A percentile compares a stretch with the other conserved stretches of the same genome.
Conservation (phyloP, 192 early-diverging fungal genomes). For the Backusella australiensis region DNA sequence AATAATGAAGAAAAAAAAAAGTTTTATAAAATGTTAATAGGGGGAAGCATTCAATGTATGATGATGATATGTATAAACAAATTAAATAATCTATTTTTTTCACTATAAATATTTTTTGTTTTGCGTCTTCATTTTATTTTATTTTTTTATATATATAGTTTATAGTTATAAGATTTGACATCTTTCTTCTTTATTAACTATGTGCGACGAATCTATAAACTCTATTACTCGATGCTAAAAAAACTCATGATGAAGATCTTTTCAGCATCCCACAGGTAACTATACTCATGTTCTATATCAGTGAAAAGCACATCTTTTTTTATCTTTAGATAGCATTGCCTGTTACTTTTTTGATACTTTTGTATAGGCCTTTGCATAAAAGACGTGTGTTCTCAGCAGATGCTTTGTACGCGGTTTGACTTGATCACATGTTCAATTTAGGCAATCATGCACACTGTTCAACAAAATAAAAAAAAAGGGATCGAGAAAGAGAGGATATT, state of each 20-base stretch:
- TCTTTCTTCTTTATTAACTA: neutral
- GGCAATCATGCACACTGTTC: conserved; percentile 4
- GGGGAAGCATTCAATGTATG: neutral
- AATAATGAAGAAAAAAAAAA: neutral
- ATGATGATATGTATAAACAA: neutral
- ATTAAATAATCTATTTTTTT: neutral
- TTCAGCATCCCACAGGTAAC: no score
- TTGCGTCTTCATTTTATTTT: neutral
- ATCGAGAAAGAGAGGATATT: neutral
- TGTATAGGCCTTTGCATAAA: neutral
- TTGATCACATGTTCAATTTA: conserved; percentile 6
- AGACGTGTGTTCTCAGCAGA: conserved; percentile 2
- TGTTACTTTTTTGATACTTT: neutral
- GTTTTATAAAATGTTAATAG: neutral
- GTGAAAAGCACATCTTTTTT: neutral
- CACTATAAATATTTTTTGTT: neutral
- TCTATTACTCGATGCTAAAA: neutral
- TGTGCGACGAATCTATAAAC: neutral
- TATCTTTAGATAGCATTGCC: neutral
- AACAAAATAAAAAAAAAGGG: neutral
- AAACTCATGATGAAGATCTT: no score
- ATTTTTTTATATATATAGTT: neutral
- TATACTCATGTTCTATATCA: neutral
- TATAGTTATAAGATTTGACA: neutral
- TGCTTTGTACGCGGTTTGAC: neutral